These are phyloP conservation scores for Aspergillus diversus DNA, from an alignment of 495 filamentous ascomycete genomes.

Conservation along the genomic window DNA sequence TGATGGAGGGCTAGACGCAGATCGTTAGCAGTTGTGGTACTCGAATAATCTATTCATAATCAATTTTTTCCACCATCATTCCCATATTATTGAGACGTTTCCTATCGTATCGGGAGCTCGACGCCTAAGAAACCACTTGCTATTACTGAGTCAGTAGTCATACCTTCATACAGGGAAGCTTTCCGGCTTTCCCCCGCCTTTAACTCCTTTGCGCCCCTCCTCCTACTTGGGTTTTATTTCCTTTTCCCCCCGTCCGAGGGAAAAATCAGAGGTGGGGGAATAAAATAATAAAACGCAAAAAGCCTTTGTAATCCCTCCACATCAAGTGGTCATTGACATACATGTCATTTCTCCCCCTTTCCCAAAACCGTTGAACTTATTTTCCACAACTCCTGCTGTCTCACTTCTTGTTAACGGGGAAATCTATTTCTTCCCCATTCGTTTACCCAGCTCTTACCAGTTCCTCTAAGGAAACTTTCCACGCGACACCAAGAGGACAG, in stretches of 20 bases:
- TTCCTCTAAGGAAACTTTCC: constrained; percentile 16
- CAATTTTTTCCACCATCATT: not conserved
- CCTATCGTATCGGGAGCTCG: not conserved
- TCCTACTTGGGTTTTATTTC: constrained; percentile 12
- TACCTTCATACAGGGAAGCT: constrained; percentile 5
- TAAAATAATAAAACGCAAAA: not conserved
- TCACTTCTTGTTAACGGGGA: constrained; percentile 8
- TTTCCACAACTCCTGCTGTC: constrained; percentile 4
- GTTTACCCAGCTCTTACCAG: not conserved
- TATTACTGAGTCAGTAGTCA: constrained; percentile 6
- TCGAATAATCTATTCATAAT: not conserved
- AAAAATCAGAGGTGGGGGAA: no score
- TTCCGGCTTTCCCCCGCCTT: constrained; percentile 23
- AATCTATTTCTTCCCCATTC: not conserved
- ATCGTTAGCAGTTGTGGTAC: not conserved
- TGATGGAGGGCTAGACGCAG: not conserved
- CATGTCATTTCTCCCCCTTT: constrained; percentile 17
- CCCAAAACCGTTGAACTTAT: not conserved
- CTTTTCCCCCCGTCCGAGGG: not conserved
- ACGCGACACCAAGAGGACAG: constrained; percentile 21
- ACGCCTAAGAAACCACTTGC: no score
- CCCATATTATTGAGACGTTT: not conserved
- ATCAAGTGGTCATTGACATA: constrained; percentile 22
- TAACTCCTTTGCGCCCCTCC: constrained; percentile 9
- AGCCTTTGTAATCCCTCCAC: constrained; percentile 15